Evolutionary conservation across 306 rosid genomes (phyloP), one percentile per base, ranked within the genome.

Genomic region (Citrullus colocynthis): DNA sequence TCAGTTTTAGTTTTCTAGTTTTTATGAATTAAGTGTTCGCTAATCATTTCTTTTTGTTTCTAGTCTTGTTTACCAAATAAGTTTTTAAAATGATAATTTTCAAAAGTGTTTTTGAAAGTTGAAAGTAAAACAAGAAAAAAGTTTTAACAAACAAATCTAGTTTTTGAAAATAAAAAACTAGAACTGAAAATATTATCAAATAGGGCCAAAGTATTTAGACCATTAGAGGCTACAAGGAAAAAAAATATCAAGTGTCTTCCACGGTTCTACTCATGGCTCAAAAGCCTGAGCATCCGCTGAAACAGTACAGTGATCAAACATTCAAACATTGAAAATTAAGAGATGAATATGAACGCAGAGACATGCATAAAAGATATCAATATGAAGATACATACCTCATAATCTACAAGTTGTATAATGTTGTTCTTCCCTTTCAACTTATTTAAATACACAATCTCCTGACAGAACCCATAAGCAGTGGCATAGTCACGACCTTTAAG

Each of bases 391-490:
- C 70, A 61, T 89, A 95, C 98, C 97, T 95, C 97, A 56, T 89
- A 89, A 82, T 95, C 98, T 74, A 95, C 81, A 77, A 92, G 96
- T 84, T 95, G 97, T 86, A 95, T 95, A 20, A 95, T 90, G 76
- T 95, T 87, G 85, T 85, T 82, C 81, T 87, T 92, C 81, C 98
- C 97, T 85, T 87, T 90, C 91, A 95, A 85, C 82, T 84, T 89
- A 81, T 90, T 86, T 83, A 95, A 85, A 88, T 95, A 95, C 85
- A 87, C 97, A 24, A 95, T 95, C 86, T 95, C 98, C 88, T 95
- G 97, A 88, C 97, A 95, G 80, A 95, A 95, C n/a, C 97, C 97
- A 82, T 61, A 92, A 60, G 98, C 98, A 61, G 98, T 95, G 74
- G 97, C 88, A 74, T 92, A 92, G 84, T 95, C 98, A 72, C 97